phyloP scores from a whole-genome alignment of 768 basidiomycete species.

The Erythrobasidium yunnanense region DNA sequence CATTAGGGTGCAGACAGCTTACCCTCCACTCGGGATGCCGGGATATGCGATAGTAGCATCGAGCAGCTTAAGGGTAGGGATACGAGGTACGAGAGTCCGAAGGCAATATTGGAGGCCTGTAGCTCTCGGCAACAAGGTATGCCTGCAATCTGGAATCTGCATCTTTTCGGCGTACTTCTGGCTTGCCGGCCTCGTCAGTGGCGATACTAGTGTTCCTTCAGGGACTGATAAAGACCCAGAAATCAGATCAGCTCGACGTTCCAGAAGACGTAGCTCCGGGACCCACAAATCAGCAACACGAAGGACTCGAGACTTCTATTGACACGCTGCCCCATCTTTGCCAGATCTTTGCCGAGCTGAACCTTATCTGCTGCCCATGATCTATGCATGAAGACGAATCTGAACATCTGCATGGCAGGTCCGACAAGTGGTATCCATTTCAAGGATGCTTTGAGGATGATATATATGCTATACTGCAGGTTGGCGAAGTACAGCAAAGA shows the following conservation, averaged over 20 bases:
- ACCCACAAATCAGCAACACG: slow-evolving; percentile 26
- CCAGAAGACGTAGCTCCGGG: too few species aligned
- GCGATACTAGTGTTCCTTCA: slow-evolving; percentile 86
- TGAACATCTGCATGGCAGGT: slow-evolving; percentile 75
- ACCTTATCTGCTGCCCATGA: slow-evolving; percentile 77
- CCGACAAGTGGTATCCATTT: slow-evolving; percentile 77
- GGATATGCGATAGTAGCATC: slow-evolving; percentile 88
- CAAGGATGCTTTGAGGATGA: slow-evolving; percentile 82
- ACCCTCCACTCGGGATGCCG: slow-evolving; percentile 27
- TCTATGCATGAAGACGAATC: slow-evolving; percentile 83
- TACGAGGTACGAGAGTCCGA: slow-evolving; percentile 63
- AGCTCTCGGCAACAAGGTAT: slow-evolving; percentile 80
- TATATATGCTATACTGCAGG: slow-evolving; percentile 64
- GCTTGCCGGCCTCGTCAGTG: slow-evolving; percentile 71
- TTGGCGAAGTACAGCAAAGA: slow-evolving; percentile 62
- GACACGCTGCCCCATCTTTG: slow-evolving; percentile 53
- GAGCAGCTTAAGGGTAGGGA: slow-evolving; percentile 67
- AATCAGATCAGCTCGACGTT: too few species aligned
- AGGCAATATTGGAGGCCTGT: slow-evolving; percentile 79
- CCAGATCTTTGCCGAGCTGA: slow-evolving; percentile 56
- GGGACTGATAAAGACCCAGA: slow-evolving; percentile 75
- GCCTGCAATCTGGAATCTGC: slow-evolving; percentile 69
- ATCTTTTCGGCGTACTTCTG: slow-evolving; percentile 77
- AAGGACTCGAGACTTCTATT: slow-evolving; percentile 19
- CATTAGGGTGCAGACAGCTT: neutral